Percentiles rank a stretch among this genome's conserved stretches.
Conservation (phyloP, 2,329 filamentous ascomycete genomes). For the Tricladium varicosporioides region DNA sequence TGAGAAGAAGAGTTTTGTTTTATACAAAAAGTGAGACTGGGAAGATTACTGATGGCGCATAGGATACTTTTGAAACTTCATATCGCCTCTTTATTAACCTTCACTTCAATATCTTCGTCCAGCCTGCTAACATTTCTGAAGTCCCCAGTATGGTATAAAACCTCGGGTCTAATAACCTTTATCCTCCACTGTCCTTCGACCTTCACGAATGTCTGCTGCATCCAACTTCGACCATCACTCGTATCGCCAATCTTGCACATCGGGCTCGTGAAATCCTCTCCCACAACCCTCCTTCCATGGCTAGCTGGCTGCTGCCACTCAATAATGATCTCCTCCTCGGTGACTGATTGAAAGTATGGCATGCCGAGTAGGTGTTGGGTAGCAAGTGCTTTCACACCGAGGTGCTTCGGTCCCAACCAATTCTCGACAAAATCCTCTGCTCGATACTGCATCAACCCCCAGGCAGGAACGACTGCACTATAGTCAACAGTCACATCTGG, state of each 20-base stretch:
- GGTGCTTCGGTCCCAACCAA: conserved; percentile 17
- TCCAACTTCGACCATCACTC: conserved; percentile 22
- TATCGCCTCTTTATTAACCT: not conserved
- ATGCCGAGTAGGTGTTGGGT: conserved; percentile 29
- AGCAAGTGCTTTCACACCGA: conserved; percentile 17
- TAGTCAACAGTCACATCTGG: conserved; percentile 23
- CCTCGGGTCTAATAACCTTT: conserved; percentile 17
- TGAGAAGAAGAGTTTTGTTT: no score
- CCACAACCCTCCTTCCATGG: conserved; percentile 21
- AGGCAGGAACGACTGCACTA: conserved; percentile 14
- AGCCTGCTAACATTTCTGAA: conserved; percentile 16
- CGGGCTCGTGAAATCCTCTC: conserved; percentile 19
- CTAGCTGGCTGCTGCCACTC: conserved; percentile 30
- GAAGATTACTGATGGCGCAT: no score
- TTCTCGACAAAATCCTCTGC: conserved; percentile 19
- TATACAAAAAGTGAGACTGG: no score
- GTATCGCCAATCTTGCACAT: conserved; percentile 22
- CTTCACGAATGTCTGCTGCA: conserved; percentile 21
- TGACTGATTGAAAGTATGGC: conserved; percentile 27
- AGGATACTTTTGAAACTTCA: no score
- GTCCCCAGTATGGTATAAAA: conserved; percentile 23
- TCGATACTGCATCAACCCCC: conserved; percentile 14
- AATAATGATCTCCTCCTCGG: conserved; percentile 23
- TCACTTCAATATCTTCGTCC: conserved; percentile 10
- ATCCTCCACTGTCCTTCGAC: conserved; percentile 19